Evolutionary conservation across 768 basidiomycete genomes (phyloP).

Genomic region (Boletus pseudo-olivaceus): DNA sequence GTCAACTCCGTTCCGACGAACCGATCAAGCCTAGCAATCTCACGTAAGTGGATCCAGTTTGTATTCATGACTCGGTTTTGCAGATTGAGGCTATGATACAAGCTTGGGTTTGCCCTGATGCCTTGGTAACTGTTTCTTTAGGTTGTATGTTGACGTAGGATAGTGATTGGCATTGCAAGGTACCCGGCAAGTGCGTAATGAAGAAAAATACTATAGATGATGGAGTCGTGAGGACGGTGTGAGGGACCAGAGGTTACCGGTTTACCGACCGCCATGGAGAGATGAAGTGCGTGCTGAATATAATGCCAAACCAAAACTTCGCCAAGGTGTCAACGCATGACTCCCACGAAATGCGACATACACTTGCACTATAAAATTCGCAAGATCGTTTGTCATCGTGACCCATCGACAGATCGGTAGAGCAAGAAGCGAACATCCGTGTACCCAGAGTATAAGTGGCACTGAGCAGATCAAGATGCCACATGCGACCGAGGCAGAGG

Average conservation of each 20-base stretch:
- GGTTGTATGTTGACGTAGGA: background rate
- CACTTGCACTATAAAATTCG: slow-evolving; percentile 21
- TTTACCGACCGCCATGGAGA: background rate
- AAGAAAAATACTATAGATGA: background rate
- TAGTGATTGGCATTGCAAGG: background rate
- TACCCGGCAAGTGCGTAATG: background rate
- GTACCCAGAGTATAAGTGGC: slow-evolving; percentile 11
- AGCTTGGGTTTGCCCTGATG: background rate
- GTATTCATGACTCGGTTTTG: background rate
- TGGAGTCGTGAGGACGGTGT: background rate
- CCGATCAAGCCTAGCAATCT: background rate
- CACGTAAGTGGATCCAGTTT: background rate
- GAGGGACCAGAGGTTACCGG: background rate
- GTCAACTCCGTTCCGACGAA: background rate
- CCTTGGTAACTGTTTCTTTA: background rate
- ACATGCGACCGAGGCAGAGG: slow-evolving; percentile 20
- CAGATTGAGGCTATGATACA: background rate
- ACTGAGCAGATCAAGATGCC: slow-evolving; percentile 16
- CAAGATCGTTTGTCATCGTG: slow-evolving; percentile 24
- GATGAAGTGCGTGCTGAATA: slow-evolving; percentile 17
- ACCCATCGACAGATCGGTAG: slow-evolving; percentile 11
- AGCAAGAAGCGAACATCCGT: slow-evolving; percentile 20
- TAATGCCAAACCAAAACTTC: slow-evolving; percentile 14
- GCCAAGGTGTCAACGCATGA: background rate
- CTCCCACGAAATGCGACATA: background rate